Evolutionary conservation across 352 stramenopile species (phyloP), one percentile per base, ranked within the genome.

Genomic region (Pythium sp.): DNA sequence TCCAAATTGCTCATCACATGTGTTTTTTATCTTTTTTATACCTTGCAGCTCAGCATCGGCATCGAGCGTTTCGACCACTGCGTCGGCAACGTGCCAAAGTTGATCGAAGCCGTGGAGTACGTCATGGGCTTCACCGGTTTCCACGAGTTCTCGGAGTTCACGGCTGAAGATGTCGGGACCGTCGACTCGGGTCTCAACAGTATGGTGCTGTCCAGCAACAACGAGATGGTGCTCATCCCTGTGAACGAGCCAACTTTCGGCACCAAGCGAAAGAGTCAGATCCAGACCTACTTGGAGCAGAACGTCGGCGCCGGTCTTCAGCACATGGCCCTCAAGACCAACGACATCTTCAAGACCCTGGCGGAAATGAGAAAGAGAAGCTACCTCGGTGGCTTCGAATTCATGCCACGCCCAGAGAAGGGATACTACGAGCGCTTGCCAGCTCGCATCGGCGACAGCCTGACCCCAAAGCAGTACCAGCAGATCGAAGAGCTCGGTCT

Each of bases 301-400:
- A 98, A 99, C 74, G 90, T 97, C 41, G 97, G 97, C 30, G 65
- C 92, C 5, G 97, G 97, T 34, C 78, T 99, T 47, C 97, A 99
- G 84, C 95, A 99, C 84, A 94, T 99, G 75, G 96, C 96, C n/a
- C 82, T 99, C 59, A 98, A 98, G 76, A 98, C 95, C 2, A 75
- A 96, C 74, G 95, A 99, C 77, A 98, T 99, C 68, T 98, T 99
- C 75, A 72, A 86, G 26, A 98, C 96, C 15, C 77, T 99, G 62
- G 76, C 67, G 22, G 86, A 92, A 65, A 95, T 95, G 85, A 82
- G 81, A 59, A 85, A 90, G 76, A 75, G 87, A 60, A 92, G 82
- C 60, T 71, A 82, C 64, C 41, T 89, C 18, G 87, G 87, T 20
- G 87, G 87, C 51, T 95, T 95, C 60, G 87, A 95, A 71, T 95